Percentiles rank a stretch among this genome's conserved stretches.
phyloP scores from a whole-genome alignment of 169 alveolate genomes.

The Blepharisma undulans region DNA sequence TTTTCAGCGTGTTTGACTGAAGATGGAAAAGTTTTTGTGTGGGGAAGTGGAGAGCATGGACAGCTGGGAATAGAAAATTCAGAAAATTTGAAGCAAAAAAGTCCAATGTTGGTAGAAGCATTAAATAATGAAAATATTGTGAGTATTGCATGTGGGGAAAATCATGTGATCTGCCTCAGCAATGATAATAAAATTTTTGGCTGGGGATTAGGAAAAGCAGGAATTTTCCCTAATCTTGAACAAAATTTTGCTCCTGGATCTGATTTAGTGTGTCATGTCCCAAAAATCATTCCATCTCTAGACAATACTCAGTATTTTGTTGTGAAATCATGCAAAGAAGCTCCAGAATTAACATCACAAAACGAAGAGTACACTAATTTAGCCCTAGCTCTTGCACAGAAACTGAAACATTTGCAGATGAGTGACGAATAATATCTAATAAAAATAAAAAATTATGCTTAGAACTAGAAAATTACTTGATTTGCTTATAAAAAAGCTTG shows the following conservation, averaged over 20 bases:
- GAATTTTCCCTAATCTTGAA: neutral
- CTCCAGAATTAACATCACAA: neutral
- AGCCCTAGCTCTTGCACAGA: neutral
- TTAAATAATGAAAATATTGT: neutral
- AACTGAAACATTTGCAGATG: neutral
- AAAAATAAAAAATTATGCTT: neutral
- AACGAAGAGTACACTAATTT: neutral
- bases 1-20: slow-evolving; percentile 32
- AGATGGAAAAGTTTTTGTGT: slow-evolving; percentile 37
- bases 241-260: neutral
- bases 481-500: neutral
- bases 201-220: slow-evolving; percentile 45
- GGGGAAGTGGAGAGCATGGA: slow-evolving; percentile 44
- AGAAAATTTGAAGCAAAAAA: neutral
- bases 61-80: slow-evolving; percentile 35
- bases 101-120: neutral
- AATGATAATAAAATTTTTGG: slow-evolving; percentile 26
- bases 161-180: slow-evolving; percentile 11
- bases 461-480: neutral
- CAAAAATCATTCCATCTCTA: neutral
- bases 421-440: neutral
- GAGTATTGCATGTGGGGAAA: slow-evolving; percentile 35
- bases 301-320: slow-evolving; percentile 22
- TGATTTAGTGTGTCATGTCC: slow-evolving; percentile 21
- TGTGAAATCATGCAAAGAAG: neutral